Percentiles rank a stretch among this genome's conserved stretches.
phyloP scores from a whole-genome alignment of 2,329 filamentous ascomycete genomes.

The Aspergillus ochraceoroseus region DNA sequence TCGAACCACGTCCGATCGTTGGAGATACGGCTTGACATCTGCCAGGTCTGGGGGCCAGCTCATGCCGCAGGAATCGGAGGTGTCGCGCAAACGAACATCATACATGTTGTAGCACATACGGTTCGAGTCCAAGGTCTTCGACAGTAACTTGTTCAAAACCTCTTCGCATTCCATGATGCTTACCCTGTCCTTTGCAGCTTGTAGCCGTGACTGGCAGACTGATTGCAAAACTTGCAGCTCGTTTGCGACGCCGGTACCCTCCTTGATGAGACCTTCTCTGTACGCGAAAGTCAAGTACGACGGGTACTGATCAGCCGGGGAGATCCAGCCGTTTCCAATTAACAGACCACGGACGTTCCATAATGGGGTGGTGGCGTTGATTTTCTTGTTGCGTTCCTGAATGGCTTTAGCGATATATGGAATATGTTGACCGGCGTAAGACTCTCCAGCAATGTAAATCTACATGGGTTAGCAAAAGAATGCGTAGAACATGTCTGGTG shows the following conservation, averaged over 20 bases:
- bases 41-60: constrained; percentile 90
- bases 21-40: constrained; percentile 75
- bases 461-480: constrained; percentile 38
- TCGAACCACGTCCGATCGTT: constrained; percentile 67
- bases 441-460: constrained; percentile 94
- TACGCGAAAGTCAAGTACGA: constrained; percentile 79
- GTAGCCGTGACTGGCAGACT: constrained; percentile 60
- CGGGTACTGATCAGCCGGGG: constrained; percentile 81
- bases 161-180: constrained; percentile 68
- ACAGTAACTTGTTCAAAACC: constrained; percentile 69
- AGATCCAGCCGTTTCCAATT: constrained; percentile 98
- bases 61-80: constrained; percentile 84
- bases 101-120: constrained; percentile 89
- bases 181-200: constrained; percentile 57
- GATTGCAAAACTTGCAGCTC: constrained; percentile 64
- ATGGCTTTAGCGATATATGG: constrained; percentile 94
- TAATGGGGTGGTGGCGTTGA: constrained; percentile 36
- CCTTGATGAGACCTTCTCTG: constrained; percentile 65
- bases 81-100: constrained; percentile 79
- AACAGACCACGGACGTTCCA: constrained; percentile 84
- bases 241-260: constrained; percentile 59
- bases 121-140: constrained; percentile 54
- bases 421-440: constrained; percentile 93
- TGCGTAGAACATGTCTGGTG: not conserved
- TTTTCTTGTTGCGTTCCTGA: constrained; percentile 73